Base-by-base conservation (phyloP, 345 rosid genomes). In the Clarkia xantiana region DNA sequence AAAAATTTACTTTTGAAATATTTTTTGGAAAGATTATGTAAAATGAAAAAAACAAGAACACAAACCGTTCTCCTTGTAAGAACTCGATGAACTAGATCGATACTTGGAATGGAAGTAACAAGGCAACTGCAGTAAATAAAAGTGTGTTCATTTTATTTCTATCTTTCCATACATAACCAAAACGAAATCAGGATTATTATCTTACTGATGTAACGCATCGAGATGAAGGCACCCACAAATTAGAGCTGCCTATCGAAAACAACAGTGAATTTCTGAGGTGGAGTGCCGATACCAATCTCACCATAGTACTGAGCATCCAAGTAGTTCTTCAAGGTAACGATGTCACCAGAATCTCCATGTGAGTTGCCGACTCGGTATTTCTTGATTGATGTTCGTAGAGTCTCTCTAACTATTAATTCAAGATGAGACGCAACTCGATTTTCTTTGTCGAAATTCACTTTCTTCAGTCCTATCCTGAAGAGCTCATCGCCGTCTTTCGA, bases 221-320 rank as follows among this genome's bases (percentile, higher is more conserved):
- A n/a, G 96, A 52, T 29, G 98, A 91, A 38, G 98, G 96, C 62
- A 91, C 94, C 98, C 98, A 91, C 36, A 86, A 71, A 67, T 91
- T 86, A 52, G 98, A 75, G 72, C 98, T 91, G 36, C 94, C 96
- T 0, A 62, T 91, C 98, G 55, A 91, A 91, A 45, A 91, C 71
- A 62, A 86, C 94, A 2, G 93, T 86, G 78, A 91, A 91, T 66
- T 67, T 79, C 67, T 91, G 98, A 12, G 87, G 83, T 36, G 94
- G 96, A 66, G 96, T 84, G 63, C 96, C 98, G 58, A 91, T 71
- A 23, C 77, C 79, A 67, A 91, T 80, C 72, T 91, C 96, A 55
- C 98, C 98, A 45, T 74, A 86, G 72, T 86, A 91, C 76, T 91
- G 96, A 66, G 95, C 95, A 72, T 83, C 89, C 63, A 81, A 51